These are phyloP conservation scores for Spergularia bocconei DNA, from an alignment of 148 eudicot species.

Conservation along the genomic window DNA sequence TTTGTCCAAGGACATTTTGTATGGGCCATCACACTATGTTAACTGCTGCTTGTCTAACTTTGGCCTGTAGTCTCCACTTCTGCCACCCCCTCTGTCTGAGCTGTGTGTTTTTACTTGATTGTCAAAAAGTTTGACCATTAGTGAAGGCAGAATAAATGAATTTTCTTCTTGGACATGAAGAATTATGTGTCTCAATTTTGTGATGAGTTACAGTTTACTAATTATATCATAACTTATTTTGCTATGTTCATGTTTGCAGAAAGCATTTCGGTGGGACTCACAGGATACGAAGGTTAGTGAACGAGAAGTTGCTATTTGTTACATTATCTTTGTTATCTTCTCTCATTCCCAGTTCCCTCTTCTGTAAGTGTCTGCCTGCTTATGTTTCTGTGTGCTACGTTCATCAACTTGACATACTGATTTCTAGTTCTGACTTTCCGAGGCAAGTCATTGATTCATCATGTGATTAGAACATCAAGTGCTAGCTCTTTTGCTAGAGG, in stretches of 20 bases:
- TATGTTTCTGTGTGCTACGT: not conserved
- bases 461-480: not conserved
- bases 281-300: conserved; percentile 61
- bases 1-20: too few species aligned
- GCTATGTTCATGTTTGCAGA: conserved; percentile 49
- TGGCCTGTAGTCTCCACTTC: not conserved
- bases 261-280: conserved; percentile 69
- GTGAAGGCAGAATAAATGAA: not conserved
- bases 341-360: not conserved
- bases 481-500: not conserved
- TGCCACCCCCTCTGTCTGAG: too few species aligned
- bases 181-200: conserved; percentile 1
- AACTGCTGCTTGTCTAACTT: not conserved
- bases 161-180: not conserved
- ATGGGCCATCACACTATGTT: too few species aligned
- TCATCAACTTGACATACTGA: not conserved
- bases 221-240: not conserved
- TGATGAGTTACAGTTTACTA: not conserved
- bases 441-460: not conserved
- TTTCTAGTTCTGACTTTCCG: not conserved
- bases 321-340: not conserved
- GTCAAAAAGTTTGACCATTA: not conserved
- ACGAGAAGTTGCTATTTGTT: not conserved
- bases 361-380: not conserved
- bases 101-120: not conserved